Evolutionary conservation across 148 eudicot species (phyloP).

Genomic region (Vaccinium vitisidaea): DNA sequence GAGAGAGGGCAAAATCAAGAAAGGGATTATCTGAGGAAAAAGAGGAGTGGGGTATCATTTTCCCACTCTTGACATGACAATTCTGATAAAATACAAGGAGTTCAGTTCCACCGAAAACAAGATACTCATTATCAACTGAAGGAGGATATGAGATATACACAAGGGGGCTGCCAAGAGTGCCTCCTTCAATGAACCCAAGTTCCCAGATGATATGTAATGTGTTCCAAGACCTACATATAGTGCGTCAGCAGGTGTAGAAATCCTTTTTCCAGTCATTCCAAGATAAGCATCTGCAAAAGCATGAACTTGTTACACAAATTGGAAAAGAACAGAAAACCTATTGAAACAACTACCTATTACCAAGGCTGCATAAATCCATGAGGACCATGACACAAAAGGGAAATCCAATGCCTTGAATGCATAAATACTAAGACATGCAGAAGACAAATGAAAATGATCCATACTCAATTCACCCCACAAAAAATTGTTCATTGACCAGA

Average conservation of each 20-base stretch:
- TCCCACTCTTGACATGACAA: not conserved
- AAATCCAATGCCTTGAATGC: not conserved
- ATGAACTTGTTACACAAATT: constrained; percentile 3
- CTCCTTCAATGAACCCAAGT: constrained; percentile 66
- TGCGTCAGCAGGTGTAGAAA: constrained; percentile 90
- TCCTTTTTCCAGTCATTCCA: constrained; percentile 90
- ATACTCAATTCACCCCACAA: not conserved
- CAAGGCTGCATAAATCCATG: not conserved
- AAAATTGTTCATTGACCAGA: not conserved
- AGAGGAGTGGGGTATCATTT: not conserved
- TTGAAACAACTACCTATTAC: not conserved
- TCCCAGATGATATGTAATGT: constrained; percentile 80
- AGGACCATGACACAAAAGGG: not conserved
- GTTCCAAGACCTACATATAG: constrained; percentile 85
- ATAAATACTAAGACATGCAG: not conserved
- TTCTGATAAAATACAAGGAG: not conserved
- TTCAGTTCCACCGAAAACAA: not conserved
- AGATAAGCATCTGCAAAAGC: constrained; percentile 82
- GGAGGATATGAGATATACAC: constrained; percentile 52
- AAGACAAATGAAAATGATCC: constrained; percentile 1
- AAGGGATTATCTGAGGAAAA: not conserved
- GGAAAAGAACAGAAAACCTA: not conserved
- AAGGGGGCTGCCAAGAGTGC: constrained; percentile 59
- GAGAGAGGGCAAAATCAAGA: not conserved
- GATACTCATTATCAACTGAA: not conserved